A percentile compares a stretch with the other conserved stretches of the same genome.
Evolutionary conservation across 176 grass and related monocot genomes (phyloP).

Genomic region (Panicum miliaceum): DNA sequence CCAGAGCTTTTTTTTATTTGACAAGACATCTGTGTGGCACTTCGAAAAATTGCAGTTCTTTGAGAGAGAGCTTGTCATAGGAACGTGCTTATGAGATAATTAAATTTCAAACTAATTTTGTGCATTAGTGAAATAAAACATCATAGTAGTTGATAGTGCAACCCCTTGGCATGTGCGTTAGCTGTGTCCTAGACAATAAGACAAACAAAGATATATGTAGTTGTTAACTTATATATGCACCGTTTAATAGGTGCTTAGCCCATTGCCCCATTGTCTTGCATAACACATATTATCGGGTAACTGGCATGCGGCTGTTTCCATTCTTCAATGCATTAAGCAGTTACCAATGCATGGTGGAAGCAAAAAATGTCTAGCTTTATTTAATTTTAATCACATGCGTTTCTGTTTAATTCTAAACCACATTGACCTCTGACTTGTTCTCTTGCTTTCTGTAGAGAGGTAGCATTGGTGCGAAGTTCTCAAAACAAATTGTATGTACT

Average conservation of each 20-base stretch:
- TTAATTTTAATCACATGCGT: background rate
- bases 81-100: constrained; percentile 5
- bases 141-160: background rate
- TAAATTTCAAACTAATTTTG: background rate
- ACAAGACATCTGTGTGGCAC: background rate
- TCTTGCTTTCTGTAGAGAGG: constrained; percentile 65
- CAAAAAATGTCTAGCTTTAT: constrained; percentile 1
- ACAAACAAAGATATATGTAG: background rate
- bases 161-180: constrained; percentile 9
- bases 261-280: constrained; percentile 3
- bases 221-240: constrained; percentile 20
- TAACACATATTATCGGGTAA: constrained; percentile 17
- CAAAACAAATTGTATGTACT: constrained; percentile 79
- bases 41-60: background rate
- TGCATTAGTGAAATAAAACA: background rate
- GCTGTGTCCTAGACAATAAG: background rate
- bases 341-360: constrained; percentile 12
- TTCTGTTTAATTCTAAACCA: constrained; percentile 27
- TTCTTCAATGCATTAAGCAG: constrained; percentile 24
- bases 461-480: constrained; percentile 78
- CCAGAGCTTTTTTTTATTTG: background rate
- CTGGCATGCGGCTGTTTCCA: constrained; percentile 17
- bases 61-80: background rate
- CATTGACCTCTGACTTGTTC: constrained; percentile 1
- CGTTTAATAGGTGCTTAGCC: background rate